Conservation (phyloP, 2,329 filamentous ascomycete species). For the Colletotrichum shisoi region DNA sequence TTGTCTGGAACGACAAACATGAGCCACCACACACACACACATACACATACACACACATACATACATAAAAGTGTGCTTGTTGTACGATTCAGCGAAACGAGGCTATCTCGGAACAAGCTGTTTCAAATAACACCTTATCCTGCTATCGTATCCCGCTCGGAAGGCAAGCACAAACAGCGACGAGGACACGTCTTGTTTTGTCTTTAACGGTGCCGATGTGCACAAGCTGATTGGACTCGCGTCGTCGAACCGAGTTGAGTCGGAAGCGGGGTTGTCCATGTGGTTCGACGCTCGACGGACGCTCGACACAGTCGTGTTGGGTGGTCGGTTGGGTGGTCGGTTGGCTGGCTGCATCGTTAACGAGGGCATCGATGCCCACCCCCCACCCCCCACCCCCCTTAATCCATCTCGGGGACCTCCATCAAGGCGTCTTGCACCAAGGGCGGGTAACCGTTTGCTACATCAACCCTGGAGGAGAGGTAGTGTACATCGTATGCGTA, state of each 20-base stretch:
- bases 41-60: too few relatives aligned
- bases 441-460: constrained; percentile 11
- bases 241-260: not conserved
- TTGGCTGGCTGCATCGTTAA: not conserved
- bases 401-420: not conserved
- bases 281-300: not conserved
- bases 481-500: not conserved
- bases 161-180: constrained; percentile 5
- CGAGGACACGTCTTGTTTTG: not conserved
- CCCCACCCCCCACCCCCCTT: not conserved
- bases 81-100: constrained; percentile 27
- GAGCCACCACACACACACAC: constrained; percentile 2
- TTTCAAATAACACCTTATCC: constrained; percentile 20
- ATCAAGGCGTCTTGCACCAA: constrained; percentile 4
- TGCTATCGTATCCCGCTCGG: not conserved
- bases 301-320: not conserved
- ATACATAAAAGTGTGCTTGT: constrained; percentile 4
- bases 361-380: not conserved
- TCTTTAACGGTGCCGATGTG: not conserved
- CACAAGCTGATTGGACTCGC: not conserved
- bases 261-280: not conserved
- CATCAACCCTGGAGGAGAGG: not conserved
- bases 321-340: not conserved
- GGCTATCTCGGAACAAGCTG: constrained; percentile 18
- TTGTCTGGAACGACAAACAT: constrained; percentile 34